phyloP scores from a whole-genome alignment of 331 rosid genomes.

The Quercus tomentella region DNA sequence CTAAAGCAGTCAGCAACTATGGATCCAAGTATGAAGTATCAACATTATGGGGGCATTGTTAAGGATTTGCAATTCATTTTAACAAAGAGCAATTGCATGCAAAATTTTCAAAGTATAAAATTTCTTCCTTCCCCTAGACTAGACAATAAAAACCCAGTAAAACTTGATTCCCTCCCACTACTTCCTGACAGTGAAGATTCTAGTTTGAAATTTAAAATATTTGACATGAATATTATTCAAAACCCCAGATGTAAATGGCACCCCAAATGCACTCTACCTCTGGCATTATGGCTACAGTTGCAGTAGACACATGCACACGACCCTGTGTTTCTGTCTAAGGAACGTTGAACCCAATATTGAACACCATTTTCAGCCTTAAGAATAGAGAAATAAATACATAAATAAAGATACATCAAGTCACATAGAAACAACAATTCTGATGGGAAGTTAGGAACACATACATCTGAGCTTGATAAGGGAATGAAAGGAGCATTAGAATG shows the following conservation, averaged over 20 bases:
- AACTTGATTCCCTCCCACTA: background rate
- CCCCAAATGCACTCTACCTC: constrained; percentile 57
- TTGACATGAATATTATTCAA: background rate
- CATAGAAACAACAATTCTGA: constrained; percentile 4
- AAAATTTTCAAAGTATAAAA: background rate
- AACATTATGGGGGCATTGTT: background rate
- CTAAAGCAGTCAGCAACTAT: background rate
- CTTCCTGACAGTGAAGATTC: background rate
- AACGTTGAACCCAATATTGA: constrained; percentile 89
- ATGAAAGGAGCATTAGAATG: constrained; percentile 25
- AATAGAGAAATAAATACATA: constrained; percentile 12
- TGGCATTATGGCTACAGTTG: constrained; percentile 96
- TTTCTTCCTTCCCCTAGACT: background rate
- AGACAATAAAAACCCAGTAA: constrained; percentile 1
- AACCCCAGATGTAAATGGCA: constrained; percentile 7
- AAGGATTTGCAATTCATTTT: background rate
- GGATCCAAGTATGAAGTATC: background rate
- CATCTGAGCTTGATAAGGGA: constrained; percentile 67
- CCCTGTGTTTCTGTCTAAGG: constrained; percentile 97
- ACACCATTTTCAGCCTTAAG: constrained; percentile 93
- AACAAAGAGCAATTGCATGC: background rate
- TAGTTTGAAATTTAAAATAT: background rate
- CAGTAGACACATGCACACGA: constrained; percentile 94
- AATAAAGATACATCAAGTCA: background rate
- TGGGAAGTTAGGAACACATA: constrained; percentile 16